Evolutionary conservation across 306 rosid genomes (phyloP).

Genomic region (Acacia confusa): DNA sequence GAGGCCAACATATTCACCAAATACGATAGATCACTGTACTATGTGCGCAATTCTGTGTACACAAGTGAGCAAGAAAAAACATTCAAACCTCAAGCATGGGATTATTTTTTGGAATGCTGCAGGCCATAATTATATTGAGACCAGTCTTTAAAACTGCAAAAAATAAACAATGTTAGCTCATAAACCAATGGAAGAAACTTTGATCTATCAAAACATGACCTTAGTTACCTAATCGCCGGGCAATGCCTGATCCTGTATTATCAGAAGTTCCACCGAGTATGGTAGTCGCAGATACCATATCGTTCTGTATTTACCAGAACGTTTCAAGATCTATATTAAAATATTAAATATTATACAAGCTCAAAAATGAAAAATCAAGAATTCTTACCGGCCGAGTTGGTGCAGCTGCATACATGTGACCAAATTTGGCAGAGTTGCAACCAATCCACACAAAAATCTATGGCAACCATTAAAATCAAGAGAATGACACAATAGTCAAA

Average conservation of each 20-base stretch:
- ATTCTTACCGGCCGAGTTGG: slow-evolving; percentile 69
- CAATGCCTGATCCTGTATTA: slow-evolving; percentile 86
- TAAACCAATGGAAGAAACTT: background rate
- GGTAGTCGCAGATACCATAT: slow-evolving; percentile 64
- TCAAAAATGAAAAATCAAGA: background rate
- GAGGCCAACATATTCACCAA: background rate
- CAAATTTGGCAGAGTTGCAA: slow-evolving; percentile 76
- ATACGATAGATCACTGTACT: background rate
- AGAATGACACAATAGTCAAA: background rate
- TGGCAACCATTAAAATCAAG: slow-evolving; percentile 16
- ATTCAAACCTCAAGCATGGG: slow-evolving; percentile 82
- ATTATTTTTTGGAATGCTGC: slow-evolving; percentile 74
- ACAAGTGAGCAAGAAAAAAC: slow-evolving; percentile 31
- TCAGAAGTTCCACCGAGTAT: slow-evolving; percentile 86
- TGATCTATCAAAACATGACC: background rate
- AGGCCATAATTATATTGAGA: slow-evolving; percentile 75
- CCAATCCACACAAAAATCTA: slow-evolving; percentile 91
- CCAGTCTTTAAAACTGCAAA: slow-evolving; percentile 75
- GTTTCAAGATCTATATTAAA: background rate
- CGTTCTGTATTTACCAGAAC: slow-evolving; percentile 44
- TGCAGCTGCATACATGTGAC: slow-evolving; percentile 84
- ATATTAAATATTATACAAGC: background rate
- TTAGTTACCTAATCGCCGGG: slow-evolving; percentile 68
- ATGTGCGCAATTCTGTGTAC: background rate
- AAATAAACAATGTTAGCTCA: slow-evolving; percentile 24